Evolutionary conservation across 768 basidiomycete genomes (phyloP), one percentile per base, ranked within the genome.

Genomic region (Russula dissimulans): DNA sequence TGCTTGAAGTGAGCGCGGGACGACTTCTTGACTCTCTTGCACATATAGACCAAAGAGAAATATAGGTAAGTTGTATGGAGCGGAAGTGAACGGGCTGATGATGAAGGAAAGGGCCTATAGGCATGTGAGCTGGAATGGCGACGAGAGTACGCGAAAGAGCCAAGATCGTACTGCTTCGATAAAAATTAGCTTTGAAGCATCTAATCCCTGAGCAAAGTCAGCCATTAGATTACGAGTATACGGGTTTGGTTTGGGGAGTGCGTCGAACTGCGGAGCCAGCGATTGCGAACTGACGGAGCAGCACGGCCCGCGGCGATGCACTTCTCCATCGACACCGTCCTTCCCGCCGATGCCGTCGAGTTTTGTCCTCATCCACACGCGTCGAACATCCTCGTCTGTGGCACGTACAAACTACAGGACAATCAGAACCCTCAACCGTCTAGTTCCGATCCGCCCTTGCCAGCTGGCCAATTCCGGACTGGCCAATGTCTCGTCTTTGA

Each of bases 341-440:
- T 82, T 67, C 92, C 92, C 10, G 94, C 93, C 22, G 94, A 97
- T 71, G 84, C 88, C 11, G 79, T 93, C 56, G 97, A 98, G 67
- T 97, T 94, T 70, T 94, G 91, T 66, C 95, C 94, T 5, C 80
- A 81, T 57, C 76, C 78, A 12, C 74, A 75, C 29, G 77, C 76
- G 51, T 73, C 77, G 3, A 74, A 86, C 65, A 72, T 97, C 31
- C 79, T 97, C 60, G 87, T 86, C 2, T 92, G 91, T 67, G 95
- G 95, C 22, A 97, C 95, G 0, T 99, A 99, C 74, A 85, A 91
- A 66, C 79, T 98, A 22, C 76, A 85, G 45, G 71, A 81, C 10
- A 52, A 59, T 5, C 36, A 62, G 31, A 57, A 42, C 15, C 56
- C 55, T 14, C 65, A 57, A 17, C 29, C 49, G 15, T 18, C 51